These are phyloP conservation scores for Hyaloscypha hepaticicola DNA, from an alignment of 495 filamentous ascomycete genomes.

Conservation along the genomic window DNA sequence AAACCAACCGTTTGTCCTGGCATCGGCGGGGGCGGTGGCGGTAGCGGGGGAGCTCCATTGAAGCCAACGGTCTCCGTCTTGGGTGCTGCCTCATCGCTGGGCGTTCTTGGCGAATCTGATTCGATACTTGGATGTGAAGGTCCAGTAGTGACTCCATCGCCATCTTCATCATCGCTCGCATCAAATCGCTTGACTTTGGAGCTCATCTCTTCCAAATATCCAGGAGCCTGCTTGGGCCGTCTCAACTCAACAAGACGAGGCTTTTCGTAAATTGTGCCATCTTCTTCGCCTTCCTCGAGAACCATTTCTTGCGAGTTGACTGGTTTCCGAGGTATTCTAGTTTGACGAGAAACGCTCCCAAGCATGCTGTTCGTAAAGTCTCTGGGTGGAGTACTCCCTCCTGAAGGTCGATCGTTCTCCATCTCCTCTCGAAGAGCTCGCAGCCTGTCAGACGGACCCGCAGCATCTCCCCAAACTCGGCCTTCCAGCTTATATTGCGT, in stretches of 20 bases:
- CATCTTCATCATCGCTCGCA: constrained; percentile 67
- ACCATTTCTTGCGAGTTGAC: constrained; percentile 42
- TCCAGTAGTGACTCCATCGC: constrained; percentile 72
- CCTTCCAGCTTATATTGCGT: constrained; percentile 98
- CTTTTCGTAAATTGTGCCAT: constrained; percentile 59
- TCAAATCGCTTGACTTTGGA: constrained; percentile 75
- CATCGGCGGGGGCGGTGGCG: constrained; percentile 53
- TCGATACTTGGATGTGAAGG: constrained; percentile 75
- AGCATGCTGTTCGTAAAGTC: constrained; percentile 55
- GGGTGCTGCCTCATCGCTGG: constrained; percentile 55
- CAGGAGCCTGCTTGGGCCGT: constrained; percentile 73
- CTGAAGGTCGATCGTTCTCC: constrained; percentile 60
- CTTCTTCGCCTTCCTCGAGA: constrained; percentile 45
- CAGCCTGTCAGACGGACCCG: constrained; percentile 84
- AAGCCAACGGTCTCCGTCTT: constrained; percentile 32
- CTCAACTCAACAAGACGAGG: constrained; percentile 65
- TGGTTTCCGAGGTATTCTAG: constrained; percentile 59
- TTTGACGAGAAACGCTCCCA: constrained; percentile 61
- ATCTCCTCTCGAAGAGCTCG: constrained; percentile 92
- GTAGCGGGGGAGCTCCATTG: constrained; percentile 43
- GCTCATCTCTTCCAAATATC: constrained; percentile 72
- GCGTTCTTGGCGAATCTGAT: constrained; percentile 67
- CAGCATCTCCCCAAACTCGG: constrained; percentile 82
- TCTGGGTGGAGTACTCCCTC: constrained; percentile 38
- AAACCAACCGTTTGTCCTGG: constrained; percentile 45